These are phyloP conservation scores for Colletotrichum endophyticum DNA, from an alignment of 2,329 filamentous ascomycete species.

Conservation along the genomic window DNA sequence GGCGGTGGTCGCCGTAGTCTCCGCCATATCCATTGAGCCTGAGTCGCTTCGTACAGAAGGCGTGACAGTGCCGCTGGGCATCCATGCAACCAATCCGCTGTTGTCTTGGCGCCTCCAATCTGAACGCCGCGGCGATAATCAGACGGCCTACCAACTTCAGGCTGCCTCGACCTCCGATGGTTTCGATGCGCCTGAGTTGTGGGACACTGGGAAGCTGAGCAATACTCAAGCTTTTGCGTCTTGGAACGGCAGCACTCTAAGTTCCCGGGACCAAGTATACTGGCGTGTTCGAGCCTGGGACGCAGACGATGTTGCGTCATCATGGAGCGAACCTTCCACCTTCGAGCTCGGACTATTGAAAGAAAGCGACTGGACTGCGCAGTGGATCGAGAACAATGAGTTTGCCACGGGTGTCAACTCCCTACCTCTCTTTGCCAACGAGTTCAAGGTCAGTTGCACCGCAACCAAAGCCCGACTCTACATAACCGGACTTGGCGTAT, in stretches of 20 bases:
- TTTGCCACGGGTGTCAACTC: neutral
- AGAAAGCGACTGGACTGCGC: conserved; percentile 2
- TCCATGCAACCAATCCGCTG: neutral
- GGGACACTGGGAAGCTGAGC: neutral
- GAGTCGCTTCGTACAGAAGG: neutral
- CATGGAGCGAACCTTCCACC: neutral
- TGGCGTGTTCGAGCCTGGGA: conserved; percentile 19
- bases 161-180: neutral
- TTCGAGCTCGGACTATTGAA: conserved; percentile 8
- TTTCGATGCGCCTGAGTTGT: neutral
- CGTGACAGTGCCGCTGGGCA: neutral
- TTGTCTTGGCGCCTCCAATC: neutral
- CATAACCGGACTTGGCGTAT: conserved; percentile 14
- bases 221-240: neutral
- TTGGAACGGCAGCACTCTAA: neutral
- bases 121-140: neutral
- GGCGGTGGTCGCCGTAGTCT: neutral
- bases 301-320: neutral
- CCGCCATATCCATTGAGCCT: neutral
- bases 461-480: neutral
- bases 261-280: neutral
- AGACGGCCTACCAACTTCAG: neutral
- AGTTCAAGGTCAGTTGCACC: neutral
- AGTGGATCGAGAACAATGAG: conserved; percentile 11
- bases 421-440: neutral